Evolutionary conservation across 768 basidiomycete genomes (phyloP).

Genomic region (Chalciporus chontae): DNA sequence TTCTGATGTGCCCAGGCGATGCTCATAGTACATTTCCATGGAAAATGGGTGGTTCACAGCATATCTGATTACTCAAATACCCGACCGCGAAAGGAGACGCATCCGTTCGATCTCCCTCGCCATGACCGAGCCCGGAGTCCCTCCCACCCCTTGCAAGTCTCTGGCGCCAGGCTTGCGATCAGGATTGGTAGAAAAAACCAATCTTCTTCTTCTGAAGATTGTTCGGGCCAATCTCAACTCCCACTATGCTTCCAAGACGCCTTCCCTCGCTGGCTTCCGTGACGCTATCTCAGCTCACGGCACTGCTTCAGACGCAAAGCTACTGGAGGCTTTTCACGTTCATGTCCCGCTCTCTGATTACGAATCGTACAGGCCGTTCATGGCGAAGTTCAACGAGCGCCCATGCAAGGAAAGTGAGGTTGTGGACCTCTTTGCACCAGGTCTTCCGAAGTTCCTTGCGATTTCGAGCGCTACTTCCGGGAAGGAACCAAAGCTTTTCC

Average conservation of each 20-base stretch:
- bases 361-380: constrained; percentile 11
- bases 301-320: background rate
- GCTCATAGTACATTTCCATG: no score
- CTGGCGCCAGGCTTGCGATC: constrained; percentile 7
- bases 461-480: constrained; percentile 16
- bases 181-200: background rate
- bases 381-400: constrained; percentile 4
- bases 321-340: constrained; percentile 6
- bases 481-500: constrained; percentile 9
- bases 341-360: constrained; percentile 14
- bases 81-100: no score
- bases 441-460: constrained; percentile 10
- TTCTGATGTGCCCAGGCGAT: no score
- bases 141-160: background rate
- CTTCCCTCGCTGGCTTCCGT: constrained; percentile 5
- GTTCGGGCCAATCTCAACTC: background rate
- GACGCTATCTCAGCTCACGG: background rate
- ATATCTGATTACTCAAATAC: no score
- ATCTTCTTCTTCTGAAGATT: constrained; percentile 7
- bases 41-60: no score
- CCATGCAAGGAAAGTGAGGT: constrained; percentile 10
- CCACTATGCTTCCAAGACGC: constrained; percentile 9
- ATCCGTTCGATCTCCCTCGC: no score
- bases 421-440: constrained; percentile 13
- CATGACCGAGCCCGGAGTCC: background rate